Evolutionary conservation across 2,329 filamentous ascomycete species (phyloP).

Genomic region (Seiridium cupressi): DNA sequence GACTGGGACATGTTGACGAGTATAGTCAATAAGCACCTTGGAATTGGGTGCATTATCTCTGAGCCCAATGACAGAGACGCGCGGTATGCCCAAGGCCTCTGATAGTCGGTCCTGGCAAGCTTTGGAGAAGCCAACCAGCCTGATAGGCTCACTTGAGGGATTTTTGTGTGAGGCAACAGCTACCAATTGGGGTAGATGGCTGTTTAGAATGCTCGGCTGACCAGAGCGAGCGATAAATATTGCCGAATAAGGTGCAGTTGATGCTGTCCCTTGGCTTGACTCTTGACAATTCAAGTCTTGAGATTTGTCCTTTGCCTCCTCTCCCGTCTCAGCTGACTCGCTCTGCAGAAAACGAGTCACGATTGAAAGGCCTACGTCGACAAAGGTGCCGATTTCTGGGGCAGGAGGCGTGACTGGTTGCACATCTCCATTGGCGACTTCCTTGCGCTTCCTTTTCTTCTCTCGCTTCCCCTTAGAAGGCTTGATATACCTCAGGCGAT

Average conservation of each 20-base stretch:
- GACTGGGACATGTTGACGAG: constrained; percentile 48
- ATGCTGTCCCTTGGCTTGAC: neutral
- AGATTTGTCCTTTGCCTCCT: neutral
- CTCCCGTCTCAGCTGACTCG: constrained; percentile 15
- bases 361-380: constrained; percentile 64
- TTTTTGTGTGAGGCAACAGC: constrained; percentile 44
- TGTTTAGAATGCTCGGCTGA: constrained; percentile 56
- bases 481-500: constrained; percentile 52
- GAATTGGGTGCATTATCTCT: constrained; percentile 54
- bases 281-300: neutral
- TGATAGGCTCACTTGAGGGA: constrained; percentile 39
- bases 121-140: constrained; percentile 62
- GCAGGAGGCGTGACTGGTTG: constrained; percentile 26
- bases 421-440: constrained; percentile 14
- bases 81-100: constrained; percentile 56
- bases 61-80: constrained; percentile 64
- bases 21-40: constrained; percentile 54
- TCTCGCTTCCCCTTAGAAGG: constrained; percentile 62
- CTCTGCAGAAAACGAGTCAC: constrained; percentile 60
- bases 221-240: constrained; percentile 59
- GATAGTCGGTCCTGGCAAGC: constrained; percentile 57
- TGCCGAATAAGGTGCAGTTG: constrained; percentile 37
- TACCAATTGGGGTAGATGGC: constrained; percentile 58
- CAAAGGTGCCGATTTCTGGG: constrained; percentile 53
- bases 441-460: constrained; percentile 49